Evolutionary conservation across 306 rosid genomes (phyloP), one percentile per base, ranked within the genome.

Genomic region (Pyrus betulifolia): DNA sequence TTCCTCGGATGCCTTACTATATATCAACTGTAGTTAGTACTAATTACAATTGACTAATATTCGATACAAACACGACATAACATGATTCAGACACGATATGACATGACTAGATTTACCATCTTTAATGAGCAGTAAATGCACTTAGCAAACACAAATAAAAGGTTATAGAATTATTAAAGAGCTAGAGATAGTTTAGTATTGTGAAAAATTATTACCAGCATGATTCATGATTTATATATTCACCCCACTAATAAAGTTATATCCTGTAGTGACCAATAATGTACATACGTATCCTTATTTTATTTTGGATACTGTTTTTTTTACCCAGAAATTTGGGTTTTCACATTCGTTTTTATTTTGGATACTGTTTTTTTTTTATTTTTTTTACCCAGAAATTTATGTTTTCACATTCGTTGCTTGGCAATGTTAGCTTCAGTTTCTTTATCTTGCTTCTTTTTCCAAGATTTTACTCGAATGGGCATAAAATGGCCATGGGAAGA

Each of bases 391-490:
- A 30, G 31, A 30, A 30, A 30, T 30, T 30, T 30, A 4, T 30
- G 31, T 4, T 30, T 30, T 30, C 31, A 30, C 40, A 21, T 28
- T 28, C 2, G 38, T 54, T 22, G 25, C 11, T n/a, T 33, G 17
- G 0, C 38, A 60, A 51, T 18, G 75, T 51, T 72, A 23, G 52
- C 74, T 79, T 78, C 57, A 11, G 14, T 44, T 79, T 31, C 74
- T 15, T 25, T 52, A 10, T 44, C 73, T 23, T 40, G 23, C 63
- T 17, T 30, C 57, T 30, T 57, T 78, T 77, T 76, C 68, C 79
- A 81, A 78, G 63, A 76, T 64, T 18, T 85, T 75, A 55, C 85
- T 63, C 65, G 82, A 83, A 81, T 59, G 72, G 67, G 78, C 74
- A 81, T 64, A 63, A 73, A 70, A 80, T 75, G 80, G 63, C 74